Base-by-base conservation (phyloP, 192 early-diverging fungal genomes). In the Gigaspora rosea region DNA sequence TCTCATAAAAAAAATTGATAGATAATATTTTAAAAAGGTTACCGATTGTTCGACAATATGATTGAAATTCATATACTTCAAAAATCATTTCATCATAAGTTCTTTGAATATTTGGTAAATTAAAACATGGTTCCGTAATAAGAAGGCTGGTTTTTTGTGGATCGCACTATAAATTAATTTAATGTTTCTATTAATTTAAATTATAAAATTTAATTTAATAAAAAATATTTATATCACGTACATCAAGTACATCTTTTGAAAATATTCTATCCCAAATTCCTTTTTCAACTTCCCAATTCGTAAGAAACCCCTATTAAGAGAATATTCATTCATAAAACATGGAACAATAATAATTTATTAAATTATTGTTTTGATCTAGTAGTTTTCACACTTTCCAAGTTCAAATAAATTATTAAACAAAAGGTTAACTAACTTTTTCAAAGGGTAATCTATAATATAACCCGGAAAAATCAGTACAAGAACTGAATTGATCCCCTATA, bases 41-140 rank as follows among this genome's bases (percentile, higher is more conserved):
- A 81, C 81, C 82, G 22, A 77, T 82, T 8, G 80, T 79, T 20
- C 86, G 73, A 71, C 75, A 88, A 78, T 81, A 86, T 0, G 85
- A 75, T 3, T 81, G 33, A 79, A 96, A 96, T 63, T 87, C 86
- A 72, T 93, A 95, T 79, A 93, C 93, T 79, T 96, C 95, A 85
- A 94, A 96, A 12, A 94, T 80, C 6, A 96, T 86, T 83, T 96
- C 92, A 80, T 96, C 94, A 77, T 90, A 92, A 8, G 84, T 79
- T 16, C 87, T 80, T 67, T 90, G 91, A 58, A 95, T 88, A 64
- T 84, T 88, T 12, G 85, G 86, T 56, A 96, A 84, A 81, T 96
- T 96, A 75, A 95, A 90, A 58, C 86, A 86, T 18, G 95, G 95
- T 63, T 96, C 94, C 4, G 92, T 93, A 20, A 95, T 65, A 8